Evolutionary conservation across 1,284 basidiomycete species (phyloP), one percentile per base, ranked within the genome.

Genomic region (Sanguinoderma infundibulare): DNA sequence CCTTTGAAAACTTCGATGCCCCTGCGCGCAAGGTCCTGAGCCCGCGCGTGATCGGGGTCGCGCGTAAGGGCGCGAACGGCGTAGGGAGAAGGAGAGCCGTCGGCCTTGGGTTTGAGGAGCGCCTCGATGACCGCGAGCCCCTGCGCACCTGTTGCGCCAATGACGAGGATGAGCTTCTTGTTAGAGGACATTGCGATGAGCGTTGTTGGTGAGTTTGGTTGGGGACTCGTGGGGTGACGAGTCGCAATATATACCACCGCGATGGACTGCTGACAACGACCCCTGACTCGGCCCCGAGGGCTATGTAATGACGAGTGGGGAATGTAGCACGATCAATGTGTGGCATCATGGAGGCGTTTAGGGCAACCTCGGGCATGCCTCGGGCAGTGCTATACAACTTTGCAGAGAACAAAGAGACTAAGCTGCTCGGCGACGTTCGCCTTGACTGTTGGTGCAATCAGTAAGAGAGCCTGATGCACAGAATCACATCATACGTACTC

Each of bases 91-190:
- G 79, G 74, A 5, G 74, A 68, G 9, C 79, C 80, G 55, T 79
- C 76, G 20, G 69, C 63, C 42, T 61, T 61, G 5, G 74, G 75
- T 9, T 72, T 72, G 32, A 83, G 74, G 14, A 83, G 70, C 22
- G 75, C 77, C 57, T 80, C 73, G 52, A 83, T 75, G 57, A 82
- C 78, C 24, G 77, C 75, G 40, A 79, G 67, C n/a, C 83, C 83
- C 62, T 83, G 83, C 4, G 78, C 79, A 53, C 82, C 82, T 24
- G 83, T 84, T 2, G 79, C 83, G 46, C 83, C 81, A 38, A 83
- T 76, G 57, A 83, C 79, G 57, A 82, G 76, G 62, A 84, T 81
- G 62, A 79, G 66, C 69, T 82, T 81, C 66, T 74, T 69, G 42
- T 46, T 30, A 8, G 50, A 36, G 20, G 35, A 20, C 35, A 47